phyloP scores from a whole-genome alignment of 2,329 filamentous ascomycete genomes.

The Diaporthe caulivora region DNA sequence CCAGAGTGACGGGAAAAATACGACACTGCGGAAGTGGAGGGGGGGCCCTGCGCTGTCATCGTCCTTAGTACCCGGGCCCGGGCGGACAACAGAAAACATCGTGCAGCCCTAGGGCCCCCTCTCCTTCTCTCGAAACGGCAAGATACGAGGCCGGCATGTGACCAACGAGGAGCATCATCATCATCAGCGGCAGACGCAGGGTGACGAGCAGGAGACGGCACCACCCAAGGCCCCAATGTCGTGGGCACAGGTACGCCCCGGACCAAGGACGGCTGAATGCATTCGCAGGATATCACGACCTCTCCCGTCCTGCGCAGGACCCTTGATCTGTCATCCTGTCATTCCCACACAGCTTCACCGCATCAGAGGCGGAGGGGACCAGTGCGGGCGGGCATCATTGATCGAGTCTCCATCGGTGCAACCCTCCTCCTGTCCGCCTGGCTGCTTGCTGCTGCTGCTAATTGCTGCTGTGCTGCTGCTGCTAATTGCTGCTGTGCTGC shows the following conservation, averaged over 20 bases:
- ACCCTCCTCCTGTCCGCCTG: not conserved
- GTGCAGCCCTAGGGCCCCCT: not conserved
- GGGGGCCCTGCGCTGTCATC: not conserved
- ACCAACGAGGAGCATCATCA: not conserved
- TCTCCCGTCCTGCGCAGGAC: slow-evolving; percentile 9
- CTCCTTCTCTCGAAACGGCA: slow-evolving; percentile 12
- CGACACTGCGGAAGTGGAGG: not conserved
- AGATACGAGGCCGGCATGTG: slow-evolving; percentile 31
- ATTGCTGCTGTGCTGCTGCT: too few species aligned
- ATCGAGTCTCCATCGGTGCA: slow-evolving; percentile 24
- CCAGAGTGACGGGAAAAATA: slow-evolving; percentile 16
- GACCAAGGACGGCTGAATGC: slow-evolving; percentile 20
- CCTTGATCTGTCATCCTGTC: slow-evolving; percentile 12
- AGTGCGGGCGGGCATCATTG: slow-evolving; percentile 2
- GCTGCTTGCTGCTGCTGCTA: slow-evolving; percentile 16
- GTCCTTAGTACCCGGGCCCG: not conserved
- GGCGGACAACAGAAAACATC: not conserved
- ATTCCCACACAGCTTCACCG: slow-evolving; percentile 29
- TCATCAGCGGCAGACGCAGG: not conserved
- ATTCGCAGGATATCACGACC: slow-evolving; percentile 25
- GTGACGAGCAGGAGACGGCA: not conserved
- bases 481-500: slow-evolving; percentile 29
- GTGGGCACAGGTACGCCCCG: slow-evolving; percentile 18
- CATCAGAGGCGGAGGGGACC: not conserved
- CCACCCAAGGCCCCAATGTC: not conserved